Evolutionary conservation across 352 stramenopile species (phyloP), one percentile per base, ranked within the genome.

Genomic region (Globisporangium apiculatum): DNA sequence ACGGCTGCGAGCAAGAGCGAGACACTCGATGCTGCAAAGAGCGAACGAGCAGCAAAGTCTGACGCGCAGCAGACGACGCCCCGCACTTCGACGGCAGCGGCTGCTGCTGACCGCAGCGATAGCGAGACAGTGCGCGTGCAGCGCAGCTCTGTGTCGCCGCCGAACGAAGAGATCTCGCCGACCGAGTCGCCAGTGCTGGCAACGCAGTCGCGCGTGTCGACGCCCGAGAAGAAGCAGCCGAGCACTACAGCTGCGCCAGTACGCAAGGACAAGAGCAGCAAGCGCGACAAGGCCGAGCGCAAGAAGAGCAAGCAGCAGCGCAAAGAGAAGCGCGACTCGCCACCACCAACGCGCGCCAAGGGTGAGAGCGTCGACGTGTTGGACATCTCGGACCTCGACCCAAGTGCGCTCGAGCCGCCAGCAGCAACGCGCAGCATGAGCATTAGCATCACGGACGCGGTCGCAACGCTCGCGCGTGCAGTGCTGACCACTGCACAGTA

Each of bases 251-350:
- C 45, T 50, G 55, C 53, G 48, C 24, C 31, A 11, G 47, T 65
- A 8, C 70, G 71, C 43, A 86, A 84, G 48, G 76, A 90, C 12
- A 87, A 85, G 36, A 46, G 49, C 12, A 37, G 11, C 24, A 65
- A 61, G 11, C 60, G 60, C 35, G 60, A 65, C 11, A 65, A 61
- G 38, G 18, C 53, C 1, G 74, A 84, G 51, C 86, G 80, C 58
- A 87, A 81, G 42, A 66, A 65, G 5, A 46, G 45, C 38, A 65
- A 67, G 36, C 56, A 64, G 57, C 57, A 58, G 47, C 36, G 81
- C 54, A 91, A 89, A 62, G 78, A 89, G 12, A 89, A 89, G 51
- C 73, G 75, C 8, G 64, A 74, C 31, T 69, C 68, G 48, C 66
- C 68, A 46, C 57, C 67, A 43, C 70, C 24, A 31, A 31, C 24